Evolutionary conservation across 495 filamentous ascomycete genomes (phyloP).

Genomic region (Friedmanniomyces simplex): DNA sequence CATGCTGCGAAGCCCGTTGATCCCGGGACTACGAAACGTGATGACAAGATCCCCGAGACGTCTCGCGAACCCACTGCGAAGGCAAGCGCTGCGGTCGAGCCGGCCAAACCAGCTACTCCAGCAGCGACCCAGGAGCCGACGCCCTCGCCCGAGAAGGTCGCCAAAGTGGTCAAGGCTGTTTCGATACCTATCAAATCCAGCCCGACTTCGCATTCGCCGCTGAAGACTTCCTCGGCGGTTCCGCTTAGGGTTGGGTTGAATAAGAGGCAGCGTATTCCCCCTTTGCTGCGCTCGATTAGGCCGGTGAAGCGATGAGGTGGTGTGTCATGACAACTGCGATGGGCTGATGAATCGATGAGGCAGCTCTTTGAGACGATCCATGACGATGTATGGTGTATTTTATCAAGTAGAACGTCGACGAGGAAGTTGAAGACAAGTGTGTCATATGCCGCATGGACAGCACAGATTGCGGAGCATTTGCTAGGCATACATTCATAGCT

Average conservation of each 20-base stretch:
- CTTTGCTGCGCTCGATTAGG: constrained; percentile 53
- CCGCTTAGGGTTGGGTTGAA: constrained; percentile 58
- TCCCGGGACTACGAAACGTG: not conserved
- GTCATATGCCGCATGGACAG: too few species aligned
- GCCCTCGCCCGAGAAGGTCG: constrained; percentile 11
- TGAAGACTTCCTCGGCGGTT: constrained; percentile 43
- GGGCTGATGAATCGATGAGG: not conserved
- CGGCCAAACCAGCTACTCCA: not conserved
- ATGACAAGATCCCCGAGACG: not conserved
- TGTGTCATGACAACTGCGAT: not conserved
- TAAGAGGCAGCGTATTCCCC: constrained; percentile 52
- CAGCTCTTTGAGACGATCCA: too few species aligned
- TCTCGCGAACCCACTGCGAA: not conserved
- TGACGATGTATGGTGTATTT: too few species aligned
- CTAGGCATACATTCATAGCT: not conserved
- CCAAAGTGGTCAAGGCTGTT: not conserved
- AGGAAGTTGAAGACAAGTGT: too few species aligned
- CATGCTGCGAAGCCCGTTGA: not conserved
- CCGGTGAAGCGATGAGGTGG: not conserved
- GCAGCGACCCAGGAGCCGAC: constrained; percentile 8
- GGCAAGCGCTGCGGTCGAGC: not conserved
- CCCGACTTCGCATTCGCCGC: constrained; percentile 33
- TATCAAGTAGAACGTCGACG: too few species aligned
- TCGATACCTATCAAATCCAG: constrained; percentile 1
- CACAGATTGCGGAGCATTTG: not conserved